Base-by-base conservation (phyloP, 1,284 basidiomycete genomes). In the Blastosporella zonata region DNA sequence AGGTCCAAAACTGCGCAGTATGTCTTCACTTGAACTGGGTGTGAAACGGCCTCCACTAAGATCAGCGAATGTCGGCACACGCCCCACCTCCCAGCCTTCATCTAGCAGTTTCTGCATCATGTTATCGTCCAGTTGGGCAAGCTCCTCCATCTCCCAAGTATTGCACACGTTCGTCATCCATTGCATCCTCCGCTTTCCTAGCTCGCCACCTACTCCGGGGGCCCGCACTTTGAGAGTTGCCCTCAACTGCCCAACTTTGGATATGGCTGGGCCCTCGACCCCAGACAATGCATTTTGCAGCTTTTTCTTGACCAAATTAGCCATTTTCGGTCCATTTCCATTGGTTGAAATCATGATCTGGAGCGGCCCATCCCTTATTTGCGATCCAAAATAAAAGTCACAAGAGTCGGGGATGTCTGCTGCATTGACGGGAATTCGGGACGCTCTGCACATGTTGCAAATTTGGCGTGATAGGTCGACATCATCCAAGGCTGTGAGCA, bases 381-480 rank as follows among this genome's bases (percentile, higher is more conserved):
- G 89, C 1, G 92, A 90, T 38, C 97, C 97, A 70, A 99, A 99
- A 74, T 97, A 99, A 65, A 99, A 99, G 70, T 99, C 96, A 74
- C 96, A 99, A 49, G 83, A 80, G 40, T 90, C 84, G 2, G 96
- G 97, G 43, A 98, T 91, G 70, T 99, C 96, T 25, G 97, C 96
- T 50, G 95, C 93, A 68, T 99, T 99, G 54, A 97, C 87, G 2
- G 93, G 92, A 44, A 97, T 88, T 45, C 75, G 79, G 37, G 70
- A 75, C 23, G 75, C 71, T 43, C 93, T 74, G 61, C 89, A 89
- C 56, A 88, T 74, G 10, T 77, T 66, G 62, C 84, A 91, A 46
- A 98, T 93, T 43, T 70, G 70, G 55, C 76, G 81, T 34, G 85
- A 91, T 46, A 84, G 74, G 0, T 76, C 72, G 48, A 85, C 81